Base-by-base conservation (phyloP, 2,329 filamentous ascomycete species). In the Juglanconis juglandina region DNA sequence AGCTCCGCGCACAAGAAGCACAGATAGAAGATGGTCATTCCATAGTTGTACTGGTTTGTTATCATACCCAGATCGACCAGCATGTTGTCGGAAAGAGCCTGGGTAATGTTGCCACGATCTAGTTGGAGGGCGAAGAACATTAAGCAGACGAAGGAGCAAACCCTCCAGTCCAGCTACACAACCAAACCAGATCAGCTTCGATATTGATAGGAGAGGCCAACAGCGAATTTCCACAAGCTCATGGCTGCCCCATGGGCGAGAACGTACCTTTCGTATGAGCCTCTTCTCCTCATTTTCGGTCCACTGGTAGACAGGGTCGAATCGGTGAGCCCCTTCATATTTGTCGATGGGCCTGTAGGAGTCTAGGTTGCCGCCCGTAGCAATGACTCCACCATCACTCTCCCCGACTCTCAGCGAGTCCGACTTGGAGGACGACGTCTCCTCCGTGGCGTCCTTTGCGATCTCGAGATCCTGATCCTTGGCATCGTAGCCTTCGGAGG, bases 301-400 rank as follows among this genome's bases (percentile, higher is more conserved):
- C 85, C 85, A 88, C 50, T 78, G 73, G 50, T 80, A 83, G 1
- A 75, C 68, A 0, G 84, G 83, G 65, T 87, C 84, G 67, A 81
- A 87, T 53, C 84, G 76, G 69, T 87, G 84, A 8, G 76, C 71
- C 3, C 83, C 83, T 66, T 88, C 85, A 66, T 86, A 87, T 6
- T 71, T 71, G 2, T 77, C 76, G n/a, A 84, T 79, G 0, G 82
- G 82, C 61, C 76, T 76, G 64, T 83, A 83, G 8, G 51, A 41
- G 71, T 71, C 34, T 34, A 64, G 46, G 1, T 32, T 49, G 4
- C 59, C 62, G 9, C 62, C 62, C 4, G 32, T 37, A 11, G 59
- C 62, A 44, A 33, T 62, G 4, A 55, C 62, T 9, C 62, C 62
- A 17, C 62, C 62, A 1, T 62, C 62, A 14, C 56, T 59, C 33